Conservation (phyloP, 768 basidiomycete species). For the Multifurca ochricompacta region DNA sequence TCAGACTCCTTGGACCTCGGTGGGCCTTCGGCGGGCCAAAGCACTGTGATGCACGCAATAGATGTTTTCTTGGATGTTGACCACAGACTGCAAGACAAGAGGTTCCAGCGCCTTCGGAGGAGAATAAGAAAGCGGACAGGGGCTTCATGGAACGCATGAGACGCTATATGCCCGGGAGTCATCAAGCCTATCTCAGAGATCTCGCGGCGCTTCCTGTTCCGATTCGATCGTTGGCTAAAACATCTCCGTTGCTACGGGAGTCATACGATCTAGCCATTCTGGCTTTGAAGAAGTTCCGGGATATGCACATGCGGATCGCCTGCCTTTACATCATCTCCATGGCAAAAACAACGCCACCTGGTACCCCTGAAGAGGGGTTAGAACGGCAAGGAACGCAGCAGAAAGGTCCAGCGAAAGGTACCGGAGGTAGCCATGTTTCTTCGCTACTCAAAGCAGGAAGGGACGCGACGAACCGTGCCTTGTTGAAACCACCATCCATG, state of each 20-base stretch:
- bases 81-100: slow-evolving; percentile 66
- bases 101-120: slow-evolving; percentile 59
- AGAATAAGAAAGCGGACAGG: slow-evolving; percentile 57
- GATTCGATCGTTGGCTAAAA: slow-evolving; percentile 52
- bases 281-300: slow-evolving; percentile 76
- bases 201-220: slow-evolving; percentile 54
- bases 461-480: slow-evolving; percentile 71
- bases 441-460: slow-evolving; percentile 81
- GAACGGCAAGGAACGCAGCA: slow-evolving; percentile 21
- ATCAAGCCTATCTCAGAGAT: slow-evolving; percentile 74
- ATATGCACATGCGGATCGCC: slow-evolving; percentile 84
- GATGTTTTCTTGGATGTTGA: slow-evolving; percentile 87
- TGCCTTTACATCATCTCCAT: slow-evolving; percentile 82
- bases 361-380: slow-evolving; percentile 45
- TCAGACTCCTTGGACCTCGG: slow-evolving; percentile 56
- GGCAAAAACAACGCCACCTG: slow-evolving; percentile 57
- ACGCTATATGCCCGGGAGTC: slow-evolving; percentile 89
- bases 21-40: slow-evolving; percentile 94
- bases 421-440: slow-evolving; percentile 83
- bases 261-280: slow-evolving; percentile 75
- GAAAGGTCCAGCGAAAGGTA: slow-evolving; percentile 61
- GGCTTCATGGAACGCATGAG: slow-evolving; percentile 93
- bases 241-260: slow-evolving; percentile 50
- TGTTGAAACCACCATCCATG: too few species aligned
- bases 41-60: slow-evolving; percentile 79